These are phyloP conservation scores for Botryosphaeria dothidea DNA, from an alignment of 2,329 filamentous ascomycete genomes.

Conservation along the genomic window DNA sequence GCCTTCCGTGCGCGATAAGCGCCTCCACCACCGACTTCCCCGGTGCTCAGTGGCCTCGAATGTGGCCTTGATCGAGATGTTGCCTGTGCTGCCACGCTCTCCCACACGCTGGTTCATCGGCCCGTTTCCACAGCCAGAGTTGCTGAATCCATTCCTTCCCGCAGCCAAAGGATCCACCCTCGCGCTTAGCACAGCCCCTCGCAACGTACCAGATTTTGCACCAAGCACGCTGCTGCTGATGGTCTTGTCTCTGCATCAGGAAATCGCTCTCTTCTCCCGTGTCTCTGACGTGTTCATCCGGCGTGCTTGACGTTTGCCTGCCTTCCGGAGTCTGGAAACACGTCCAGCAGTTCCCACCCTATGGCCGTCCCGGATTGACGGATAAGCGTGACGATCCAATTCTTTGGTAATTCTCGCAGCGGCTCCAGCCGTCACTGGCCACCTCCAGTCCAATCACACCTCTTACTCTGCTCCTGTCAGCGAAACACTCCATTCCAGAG, in stretches of 20 bases:
- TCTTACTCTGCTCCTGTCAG: background rate
- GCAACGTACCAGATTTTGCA: no score
- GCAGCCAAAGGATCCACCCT: background rate
- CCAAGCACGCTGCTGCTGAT: background rate
- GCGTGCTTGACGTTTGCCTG: background rate
- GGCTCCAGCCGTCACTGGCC: background rate
- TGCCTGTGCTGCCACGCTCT: background rate
- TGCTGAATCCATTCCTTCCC: conserved; percentile 5
- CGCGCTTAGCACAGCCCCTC: background rate
- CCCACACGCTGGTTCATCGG: conserved; percentile 7
- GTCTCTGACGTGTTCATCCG: conserved; percentile 2
- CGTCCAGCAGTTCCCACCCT: background rate
- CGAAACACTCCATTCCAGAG: background rate
- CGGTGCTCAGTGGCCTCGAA: background rate
- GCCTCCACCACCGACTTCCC: background rate
- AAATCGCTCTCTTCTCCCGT: background rate
- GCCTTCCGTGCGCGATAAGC: conserved; percentile 1
- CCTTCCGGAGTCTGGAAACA: background rate
- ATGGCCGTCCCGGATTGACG: conserved; percentile 9
- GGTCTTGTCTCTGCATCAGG: background rate
- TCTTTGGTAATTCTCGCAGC: background rate
- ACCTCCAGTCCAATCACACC: background rate
- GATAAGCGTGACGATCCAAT: conserved; percentile 13
- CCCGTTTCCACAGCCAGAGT: conserved; percentile 3
- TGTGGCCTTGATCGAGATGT: background rate